Conservation (phyloP, 768 basidiomycete species). For the Pleurotus platypus region DNA sequence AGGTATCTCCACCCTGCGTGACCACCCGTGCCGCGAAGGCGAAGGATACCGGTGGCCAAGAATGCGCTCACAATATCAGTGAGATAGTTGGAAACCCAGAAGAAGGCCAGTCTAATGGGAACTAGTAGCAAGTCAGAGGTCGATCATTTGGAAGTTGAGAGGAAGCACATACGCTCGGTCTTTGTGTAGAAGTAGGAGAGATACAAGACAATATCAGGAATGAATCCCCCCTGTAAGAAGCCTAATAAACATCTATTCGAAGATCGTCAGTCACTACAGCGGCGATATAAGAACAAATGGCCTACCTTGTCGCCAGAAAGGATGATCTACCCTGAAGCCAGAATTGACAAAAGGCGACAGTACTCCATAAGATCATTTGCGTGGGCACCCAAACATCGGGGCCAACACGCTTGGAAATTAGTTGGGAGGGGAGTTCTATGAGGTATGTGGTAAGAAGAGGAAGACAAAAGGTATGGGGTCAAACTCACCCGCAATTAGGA, state of each 20-base stretch:
- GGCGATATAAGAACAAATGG: too few relatives aligned
- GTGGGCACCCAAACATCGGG: conserved; percentile 66
- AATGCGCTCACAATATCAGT: conserved; percentile 57
- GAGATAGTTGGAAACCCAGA: conserved; percentile 62
- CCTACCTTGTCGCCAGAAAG: conserved; percentile 51
- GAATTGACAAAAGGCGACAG: conserved; percentile 53
- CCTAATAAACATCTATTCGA: conserved; percentile 45
- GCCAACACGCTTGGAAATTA: conserved; percentile 64
- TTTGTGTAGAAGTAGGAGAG: conserved; percentile 65
- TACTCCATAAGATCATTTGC: conserved; percentile 59
- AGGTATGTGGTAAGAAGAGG: neutral
- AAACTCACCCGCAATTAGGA: conserved; percentile 35
- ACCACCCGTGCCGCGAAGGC: conserved; percentile 48
- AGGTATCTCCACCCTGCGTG: conserved; percentile 57
- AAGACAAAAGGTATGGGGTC: neutral
- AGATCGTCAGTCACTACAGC: neutral
- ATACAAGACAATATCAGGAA: conserved; percentile 63
- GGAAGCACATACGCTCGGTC: conserved; percentile 38
- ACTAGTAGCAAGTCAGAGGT: conserved; percentile 26
- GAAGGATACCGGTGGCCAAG: conserved; percentile 59
- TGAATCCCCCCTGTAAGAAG: conserved; percentile 63
- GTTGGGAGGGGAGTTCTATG: conserved; percentile 60
- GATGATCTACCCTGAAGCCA: conserved; percentile 50
- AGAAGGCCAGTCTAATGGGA: conserved; percentile 64
- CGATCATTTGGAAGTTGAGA: neutral